Conservation (phyloP, 2,329 filamentous ascomycete genomes). For the Ophiocordyceps australis region DNA sequence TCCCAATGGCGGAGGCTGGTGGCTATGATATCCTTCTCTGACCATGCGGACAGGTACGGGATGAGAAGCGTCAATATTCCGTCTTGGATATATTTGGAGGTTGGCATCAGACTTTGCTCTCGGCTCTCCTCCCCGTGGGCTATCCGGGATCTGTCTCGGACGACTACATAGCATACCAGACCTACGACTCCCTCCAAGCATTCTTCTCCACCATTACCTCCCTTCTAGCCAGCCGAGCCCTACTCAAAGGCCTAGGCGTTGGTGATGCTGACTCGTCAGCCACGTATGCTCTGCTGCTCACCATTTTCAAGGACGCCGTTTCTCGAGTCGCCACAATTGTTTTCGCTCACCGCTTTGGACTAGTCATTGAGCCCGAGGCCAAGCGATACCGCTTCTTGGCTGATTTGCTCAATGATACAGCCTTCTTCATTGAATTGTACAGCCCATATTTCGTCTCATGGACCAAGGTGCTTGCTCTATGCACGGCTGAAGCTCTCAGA, state of each 20-base stretch:
- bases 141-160: conserved; percentile 72
- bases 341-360: conserved; percentile 69
- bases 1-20: neutral
- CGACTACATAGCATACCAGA: conserved; percentile 63
- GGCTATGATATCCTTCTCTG: too few species aligned
- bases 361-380: conserved; percentile 73
- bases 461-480: conserved; percentile 29
- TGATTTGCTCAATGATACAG: conserved; percentile 75
- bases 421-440: conserved; percentile 71
- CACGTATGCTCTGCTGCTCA: conserved; percentile 65
- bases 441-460: conserved; percentile 50
- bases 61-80: conserved; percentile 6
- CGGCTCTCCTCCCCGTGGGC: conserved; percentile 73
- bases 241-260: conserved; percentile 65
- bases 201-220: conserved; percentile 70
- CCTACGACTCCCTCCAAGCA: conserved; percentile 61
- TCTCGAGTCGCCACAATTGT: conserved; percentile 71
- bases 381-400: conserved; percentile 79
- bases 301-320: conserved; percentile 65
- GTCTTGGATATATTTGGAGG: conserved; percentile 12
- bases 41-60: conserved; percentile 2
- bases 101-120: conserved; percentile 26
- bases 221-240: conserved; percentile 63
- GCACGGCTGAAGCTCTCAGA: conserved; percentile 29
- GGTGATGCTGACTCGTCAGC: conserved; percentile 65